phyloP scores from a whole-genome alignment of 257 asterid species.

The Oldenlandia corymbosa region DNA sequence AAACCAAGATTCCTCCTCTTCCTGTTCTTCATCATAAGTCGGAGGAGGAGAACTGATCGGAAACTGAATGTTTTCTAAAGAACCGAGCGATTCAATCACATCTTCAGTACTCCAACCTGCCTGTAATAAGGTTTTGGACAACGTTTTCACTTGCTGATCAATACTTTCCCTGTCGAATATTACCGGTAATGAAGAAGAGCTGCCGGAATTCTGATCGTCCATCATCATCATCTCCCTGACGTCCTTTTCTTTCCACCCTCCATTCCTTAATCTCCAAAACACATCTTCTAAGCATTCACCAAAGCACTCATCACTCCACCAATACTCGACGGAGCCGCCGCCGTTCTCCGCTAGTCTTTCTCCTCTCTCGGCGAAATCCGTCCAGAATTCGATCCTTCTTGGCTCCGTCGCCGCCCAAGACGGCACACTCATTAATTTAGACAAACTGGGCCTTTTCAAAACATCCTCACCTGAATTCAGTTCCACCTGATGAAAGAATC shows the following conservation, averaged over 20 bases:
- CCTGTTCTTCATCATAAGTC: not conserved
- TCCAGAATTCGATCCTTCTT: conserved; percentile 66
- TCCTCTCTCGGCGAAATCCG: conserved; percentile 36
- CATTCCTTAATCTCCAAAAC: conserved; percentile 50
- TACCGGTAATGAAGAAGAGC: not conserved
- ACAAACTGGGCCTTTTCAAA: conserved; percentile 21
- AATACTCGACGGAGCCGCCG: conserved; percentile 19
- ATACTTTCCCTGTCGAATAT: conserved; percentile 20
- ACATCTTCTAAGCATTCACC: conserved; percentile 56
- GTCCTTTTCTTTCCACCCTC: conserved; percentile 92
- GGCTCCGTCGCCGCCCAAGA: conserved; percentile 94
- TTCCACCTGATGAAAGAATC: conserved; percentile 57
- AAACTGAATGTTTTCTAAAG: conserved; percentile 12
- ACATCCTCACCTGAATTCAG: conserved; percentile 26
- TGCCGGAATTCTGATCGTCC: conserved; percentile 27
- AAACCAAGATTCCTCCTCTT: conserved; percentile 41
- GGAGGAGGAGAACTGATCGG: not conserved
- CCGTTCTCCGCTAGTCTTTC: conserved; percentile 24
- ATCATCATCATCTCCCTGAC: conserved; percentile 88
- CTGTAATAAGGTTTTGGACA: conserved; percentile 45
- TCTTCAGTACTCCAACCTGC: conserved; percentile 90
- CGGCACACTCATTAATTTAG: conserved; percentile 39
- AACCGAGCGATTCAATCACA: conserved; percentile 68
- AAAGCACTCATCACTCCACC: conserved; percentile 61
- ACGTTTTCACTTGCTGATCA: conserved; percentile 38